Conservation (phyloP, 179 eudicot species). For the Sideroxylon spinosum region DNA sequence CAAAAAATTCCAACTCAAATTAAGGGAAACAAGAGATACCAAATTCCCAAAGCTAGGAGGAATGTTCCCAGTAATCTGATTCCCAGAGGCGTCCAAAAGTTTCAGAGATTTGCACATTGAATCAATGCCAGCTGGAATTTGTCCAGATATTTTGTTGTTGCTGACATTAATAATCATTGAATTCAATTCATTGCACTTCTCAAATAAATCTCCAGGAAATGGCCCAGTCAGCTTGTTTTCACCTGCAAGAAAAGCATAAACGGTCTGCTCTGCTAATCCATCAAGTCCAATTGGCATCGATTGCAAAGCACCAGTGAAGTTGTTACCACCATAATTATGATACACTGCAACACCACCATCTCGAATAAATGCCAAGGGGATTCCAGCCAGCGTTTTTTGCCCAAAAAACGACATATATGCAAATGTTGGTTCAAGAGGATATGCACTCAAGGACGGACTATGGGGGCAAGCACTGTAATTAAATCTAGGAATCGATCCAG, state of each 20-base stretch:
- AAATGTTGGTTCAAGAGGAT: conserved; percentile 24
- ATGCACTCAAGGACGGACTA: conserved; percentile 12
- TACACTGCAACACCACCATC: conserved; percentile 25
- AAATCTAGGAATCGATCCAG: conserved; percentile 45
- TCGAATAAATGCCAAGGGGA: conserved; percentile 15
- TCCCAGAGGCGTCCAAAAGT: conserved; percentile 45
- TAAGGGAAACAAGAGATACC: conserved; percentile 36
- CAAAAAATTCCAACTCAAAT: conserved; percentile 44
- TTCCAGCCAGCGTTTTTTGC: conserved; percentile 14
- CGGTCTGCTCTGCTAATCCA: conserved; percentile 28
- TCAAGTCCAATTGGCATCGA: conserved; percentile 36
- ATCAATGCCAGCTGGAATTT: conserved; percentile 33
- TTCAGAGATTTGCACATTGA: conserved; percentile 35
- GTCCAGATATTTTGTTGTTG: conserved; percentile 36
- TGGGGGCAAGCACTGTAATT: conserved; percentile 26
- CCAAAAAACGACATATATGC: conserved; percentile 34
- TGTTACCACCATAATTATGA: conserved; percentile 50
- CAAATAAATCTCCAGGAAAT: conserved; percentile 40
- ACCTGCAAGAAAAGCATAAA: conserved; percentile 57
- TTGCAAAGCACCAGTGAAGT: conserved; percentile 39
- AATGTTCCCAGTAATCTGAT: conserved; percentile 38
- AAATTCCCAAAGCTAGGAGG: conserved; percentile 38
- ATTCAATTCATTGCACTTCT: conserved; percentile 35
- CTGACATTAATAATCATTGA: conserved; percentile 42
- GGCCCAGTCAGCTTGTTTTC: conserved; percentile 40